Conservation (phyloP, 768 basidiomycete genomes). For the Thelephora aurantiotincta region DNA sequence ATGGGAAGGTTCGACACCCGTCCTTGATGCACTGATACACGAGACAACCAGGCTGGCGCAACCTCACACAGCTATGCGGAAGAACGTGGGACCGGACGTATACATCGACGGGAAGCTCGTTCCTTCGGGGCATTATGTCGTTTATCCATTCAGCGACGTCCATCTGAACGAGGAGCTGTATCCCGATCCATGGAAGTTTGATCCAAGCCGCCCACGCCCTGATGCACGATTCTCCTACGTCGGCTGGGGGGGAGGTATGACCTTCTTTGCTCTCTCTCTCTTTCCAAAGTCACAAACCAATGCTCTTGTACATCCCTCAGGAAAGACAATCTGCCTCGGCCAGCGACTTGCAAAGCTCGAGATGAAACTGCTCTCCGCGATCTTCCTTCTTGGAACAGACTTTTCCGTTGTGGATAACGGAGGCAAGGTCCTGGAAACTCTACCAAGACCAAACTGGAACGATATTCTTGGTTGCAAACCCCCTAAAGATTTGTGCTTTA, state of each 20-base stretch:
- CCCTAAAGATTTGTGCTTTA: conserved; percentile 34
- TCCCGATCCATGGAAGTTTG: conserved; percentile 66
- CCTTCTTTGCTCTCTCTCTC: conserved; percentile 4
- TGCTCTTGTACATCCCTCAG: conserved; percentile 20
- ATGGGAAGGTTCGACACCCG: conserved; percentile 59
- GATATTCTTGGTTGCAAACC: conserved; percentile 59
- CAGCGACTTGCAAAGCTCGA: conserved; percentile 63
- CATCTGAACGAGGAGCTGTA: conserved; percentile 63
- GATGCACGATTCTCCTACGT: conserved; percentile 46
- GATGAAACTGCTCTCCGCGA: conserved; percentile 55
- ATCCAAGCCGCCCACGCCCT: conserved; percentile 35
- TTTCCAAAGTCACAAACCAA: conserved; percentile 2
- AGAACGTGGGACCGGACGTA: conserved; percentile 60
- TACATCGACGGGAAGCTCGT: conserved; percentile 56
- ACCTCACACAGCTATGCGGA: conserved; percentile 70
- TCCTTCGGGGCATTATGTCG: conserved; percentile 60
- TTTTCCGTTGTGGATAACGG: conserved; percentile 39
- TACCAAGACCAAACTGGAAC: conserved; percentile 67
- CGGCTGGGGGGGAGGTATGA: conserved; percentile 72
- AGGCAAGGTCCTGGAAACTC: conserved; percentile 28
- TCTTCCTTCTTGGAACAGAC: conserved; percentile 52
- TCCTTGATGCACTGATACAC: conserved; percentile 58
- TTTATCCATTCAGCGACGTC: conserved; percentile 71
- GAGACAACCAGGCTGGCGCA: conserved; percentile 71
- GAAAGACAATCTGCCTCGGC: conserved; percentile 57